Evolutionary conservation across 2,329 filamentous ascomycete genomes (phyloP).

Genomic region (Fusarium sp.): DNA sequence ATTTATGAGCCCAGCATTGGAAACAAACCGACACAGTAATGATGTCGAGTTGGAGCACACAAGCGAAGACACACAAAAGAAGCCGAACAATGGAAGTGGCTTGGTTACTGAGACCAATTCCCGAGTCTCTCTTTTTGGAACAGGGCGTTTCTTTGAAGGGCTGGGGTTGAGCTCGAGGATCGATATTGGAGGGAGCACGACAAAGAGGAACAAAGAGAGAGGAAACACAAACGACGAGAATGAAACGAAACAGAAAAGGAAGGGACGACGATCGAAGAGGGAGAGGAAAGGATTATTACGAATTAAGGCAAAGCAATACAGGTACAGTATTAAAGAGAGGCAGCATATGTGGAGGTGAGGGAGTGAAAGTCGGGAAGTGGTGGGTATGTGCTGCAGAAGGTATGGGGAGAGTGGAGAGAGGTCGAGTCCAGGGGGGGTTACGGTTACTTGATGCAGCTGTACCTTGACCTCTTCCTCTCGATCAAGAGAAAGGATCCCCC

Average conservation of each 20-base stretch:
- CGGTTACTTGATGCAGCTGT: constrained; percentile 19
- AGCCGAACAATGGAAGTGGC: constrained; percentile 32
- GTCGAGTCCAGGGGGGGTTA: constrained; percentile 13
- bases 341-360: not conserved
- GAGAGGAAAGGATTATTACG: constrained; percentile 37
- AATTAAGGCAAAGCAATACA: constrained; percentile 20
- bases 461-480: not conserved
- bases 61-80: constrained; percentile 36
- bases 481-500: constrained; percentile 19
- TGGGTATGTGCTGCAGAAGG: constrained; percentile 7
- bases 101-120: constrained; percentile 34
- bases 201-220: constrained; percentile 22
- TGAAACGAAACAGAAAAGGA: constrained; percentile 17
- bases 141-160: constrained; percentile 12
- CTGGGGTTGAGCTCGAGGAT: constrained; percentile 23
- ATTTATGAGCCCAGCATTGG: constrained; percentile 47
- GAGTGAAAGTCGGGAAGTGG: constrained; percentile 26
- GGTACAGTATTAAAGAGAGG: constrained; percentile 18
- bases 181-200: constrained; percentile 8
- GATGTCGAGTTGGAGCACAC: constrained; percentile 30
- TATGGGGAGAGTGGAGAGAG: constrained; percentile 31
- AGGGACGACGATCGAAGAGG: constrained; percentile 14
- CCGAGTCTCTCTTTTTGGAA: constrained; percentile 31
- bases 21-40: constrained; percentile 36
- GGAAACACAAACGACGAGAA: constrained; percentile 15